phyloP scores from a whole-genome alignment of 2,329 filamentous ascomycete genomes.

The Emydomyces testavorans region DNA sequence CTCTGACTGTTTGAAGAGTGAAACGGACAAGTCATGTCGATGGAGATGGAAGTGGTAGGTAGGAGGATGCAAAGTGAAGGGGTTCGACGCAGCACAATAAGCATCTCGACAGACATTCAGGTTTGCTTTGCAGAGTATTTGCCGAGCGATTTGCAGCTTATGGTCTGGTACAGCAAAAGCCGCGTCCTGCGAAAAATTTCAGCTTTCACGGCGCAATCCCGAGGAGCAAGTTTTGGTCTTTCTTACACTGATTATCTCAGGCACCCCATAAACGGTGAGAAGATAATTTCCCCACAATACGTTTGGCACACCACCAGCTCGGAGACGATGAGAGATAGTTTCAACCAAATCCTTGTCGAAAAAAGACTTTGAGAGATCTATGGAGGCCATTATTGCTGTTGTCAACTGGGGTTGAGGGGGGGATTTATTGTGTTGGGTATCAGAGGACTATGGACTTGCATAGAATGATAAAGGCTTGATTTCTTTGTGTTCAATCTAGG shows the following conservation, averaged over 20 bases:
- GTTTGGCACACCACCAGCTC: slow-evolving; percentile 18
- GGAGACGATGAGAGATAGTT: slow-evolving; percentile 18
- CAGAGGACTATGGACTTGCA: no score
- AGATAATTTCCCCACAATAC: slow-evolving; percentile 25
- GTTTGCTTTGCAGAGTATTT: slow-evolving; percentile 3
- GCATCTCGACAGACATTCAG: no score
- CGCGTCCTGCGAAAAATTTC: slow-evolving; percentile 9
- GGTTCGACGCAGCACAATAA: no score
- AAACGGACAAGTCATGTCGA: slow-evolving; percentile 8
- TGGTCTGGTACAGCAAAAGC: slow-evolving; percentile 13
- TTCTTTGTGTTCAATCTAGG: no score
- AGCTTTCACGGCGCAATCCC: not conserved
- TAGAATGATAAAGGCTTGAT: no score
- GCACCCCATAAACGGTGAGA: slow-evolving; percentile 23
- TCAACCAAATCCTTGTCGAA: no score
- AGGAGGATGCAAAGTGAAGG: slow-evolving; percentile 12
- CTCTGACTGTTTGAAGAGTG: slow-evolving; percentile 11
- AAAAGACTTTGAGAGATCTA: no score
- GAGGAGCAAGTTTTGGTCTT: not conserved
- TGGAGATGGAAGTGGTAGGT: slow-evolving; percentile 14
- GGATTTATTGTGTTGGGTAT: no score
- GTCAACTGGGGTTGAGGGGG: no score
- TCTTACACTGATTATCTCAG: slow-evolving; percentile 12
- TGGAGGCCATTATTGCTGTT: no score
- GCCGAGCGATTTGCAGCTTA: slow-evolving; percentile 1